These are phyloP conservation scores for Scedosporium dehoogii DNA, from an alignment of 2,329 filamentous ascomycete species.

Conservation along the genomic window DNA sequence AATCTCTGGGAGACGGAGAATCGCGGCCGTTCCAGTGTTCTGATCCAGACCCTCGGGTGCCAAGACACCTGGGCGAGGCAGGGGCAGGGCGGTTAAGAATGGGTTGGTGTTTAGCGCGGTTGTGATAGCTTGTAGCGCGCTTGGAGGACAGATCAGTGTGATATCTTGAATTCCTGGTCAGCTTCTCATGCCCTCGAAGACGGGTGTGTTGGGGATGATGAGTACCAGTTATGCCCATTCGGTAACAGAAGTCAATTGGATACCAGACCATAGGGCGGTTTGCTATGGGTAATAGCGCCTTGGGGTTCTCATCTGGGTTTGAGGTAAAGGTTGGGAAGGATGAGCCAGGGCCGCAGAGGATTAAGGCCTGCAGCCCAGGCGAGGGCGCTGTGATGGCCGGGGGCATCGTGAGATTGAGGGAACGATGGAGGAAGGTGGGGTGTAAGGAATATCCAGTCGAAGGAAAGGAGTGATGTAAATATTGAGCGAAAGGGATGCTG, in stretches of 20 bases:
- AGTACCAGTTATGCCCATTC: conserved; percentile 64
- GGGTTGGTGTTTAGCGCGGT: conserved; percentile 67
- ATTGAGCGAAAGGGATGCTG: too few species aligned
- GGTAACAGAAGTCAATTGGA: conserved; percentile 74
- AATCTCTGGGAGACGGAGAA: conserved; percentile 76
- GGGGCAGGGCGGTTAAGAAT: conserved; percentile 62
- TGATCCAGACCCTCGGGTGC: conserved; percentile 67
- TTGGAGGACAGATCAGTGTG: conserved; percentile 54
- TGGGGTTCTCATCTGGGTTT: conserved; percentile 69
- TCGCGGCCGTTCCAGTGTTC: conserved; percentile 81
- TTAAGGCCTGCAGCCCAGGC: conserved; percentile 71
- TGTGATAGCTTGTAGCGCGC: conserved; percentile 55
- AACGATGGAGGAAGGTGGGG: not conserved
- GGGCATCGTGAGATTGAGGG: conserved; percentile 44
- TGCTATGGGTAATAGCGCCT: conserved; percentile 72
- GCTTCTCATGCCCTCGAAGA: not conserved
- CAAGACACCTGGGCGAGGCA: conserved; percentile 64
- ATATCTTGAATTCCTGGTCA: conserved; percentile 37
- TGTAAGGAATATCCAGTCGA: not conserved
- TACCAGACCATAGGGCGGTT: conserved; percentile 89
- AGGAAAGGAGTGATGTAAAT: not conserved
- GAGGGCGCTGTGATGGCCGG: conserved; percentile 65
- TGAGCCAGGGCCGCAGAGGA: conserved; percentile 73
- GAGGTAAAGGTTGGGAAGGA: conserved; percentile 77
- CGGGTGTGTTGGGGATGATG: conserved; percentile 16